Conservation (phyloP, 2,329 filamentous ascomycete genomes). For the Fusarium xylarioides region DNA sequence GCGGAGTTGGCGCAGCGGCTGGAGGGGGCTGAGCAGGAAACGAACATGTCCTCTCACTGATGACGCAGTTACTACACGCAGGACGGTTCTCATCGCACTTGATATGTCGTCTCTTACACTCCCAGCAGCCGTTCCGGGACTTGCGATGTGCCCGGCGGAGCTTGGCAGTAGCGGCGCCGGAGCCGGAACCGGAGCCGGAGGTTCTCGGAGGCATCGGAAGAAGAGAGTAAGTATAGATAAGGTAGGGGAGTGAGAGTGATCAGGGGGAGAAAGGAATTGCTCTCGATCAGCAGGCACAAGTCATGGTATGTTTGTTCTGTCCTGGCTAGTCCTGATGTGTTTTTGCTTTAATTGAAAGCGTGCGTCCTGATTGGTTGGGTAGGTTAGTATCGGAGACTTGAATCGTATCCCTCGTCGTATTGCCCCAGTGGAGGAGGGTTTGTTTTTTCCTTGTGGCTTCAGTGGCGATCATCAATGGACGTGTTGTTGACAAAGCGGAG, state of each 20-base stretch:
- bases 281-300: constrained; percentile 11
- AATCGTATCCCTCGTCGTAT: neutral
- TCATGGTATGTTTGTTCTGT: neutral
- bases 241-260: neutral
- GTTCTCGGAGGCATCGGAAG: constrained; percentile 31
- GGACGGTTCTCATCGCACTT: constrained; percentile 56
- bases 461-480: neutral
- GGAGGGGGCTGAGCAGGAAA: constrained; percentile 38
- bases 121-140: constrained; percentile 52
- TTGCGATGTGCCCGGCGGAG: constrained; percentile 51
- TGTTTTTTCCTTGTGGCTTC: neutral
- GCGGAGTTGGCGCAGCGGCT: constrained; percentile 8
- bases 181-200: constrained; percentile 25
- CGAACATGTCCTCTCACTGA: constrained; percentile 49
- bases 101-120: constrained; percentile 54
- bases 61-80: constrained; percentile 52
- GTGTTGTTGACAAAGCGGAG: neutral
- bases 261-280: neutral
- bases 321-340: neutral
- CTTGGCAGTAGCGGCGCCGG: constrained; percentile 38
- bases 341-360: neutral
- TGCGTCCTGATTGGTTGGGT: neutral
- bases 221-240: neutral
- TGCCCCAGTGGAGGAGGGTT: neutral
- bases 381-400: neutral